Evolutionary conservation across 2,329 filamentous ascomycete species (phyloP).

Genomic region (Paraphaeosphaeria minitans): DNA sequence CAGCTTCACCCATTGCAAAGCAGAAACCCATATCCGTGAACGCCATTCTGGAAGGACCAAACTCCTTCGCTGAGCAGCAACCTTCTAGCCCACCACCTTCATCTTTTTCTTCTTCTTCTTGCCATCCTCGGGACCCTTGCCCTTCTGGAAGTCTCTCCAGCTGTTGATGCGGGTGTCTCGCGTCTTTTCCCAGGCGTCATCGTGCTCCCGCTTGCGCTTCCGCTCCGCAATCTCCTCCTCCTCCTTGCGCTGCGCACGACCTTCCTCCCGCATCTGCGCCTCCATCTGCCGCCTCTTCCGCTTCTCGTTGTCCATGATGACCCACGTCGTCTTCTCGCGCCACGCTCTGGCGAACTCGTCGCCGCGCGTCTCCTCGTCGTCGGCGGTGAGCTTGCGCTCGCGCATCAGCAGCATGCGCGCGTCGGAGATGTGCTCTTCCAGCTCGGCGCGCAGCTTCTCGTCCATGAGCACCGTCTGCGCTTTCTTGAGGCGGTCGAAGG

Average conservation of each 20-base stretch:
- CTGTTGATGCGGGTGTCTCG: slow-evolving; percentile 89
- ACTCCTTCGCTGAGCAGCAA: not conserved
- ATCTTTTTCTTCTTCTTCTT: slow-evolving; percentile 58
- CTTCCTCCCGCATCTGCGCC: slow-evolving; percentile 96
- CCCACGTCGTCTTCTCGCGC: slow-evolving; percentile 86
- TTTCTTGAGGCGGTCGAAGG: slow-evolving; percentile 95
- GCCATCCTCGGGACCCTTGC: slow-evolving; percentile 52
- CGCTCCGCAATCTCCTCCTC: slow-evolving; percentile 78
- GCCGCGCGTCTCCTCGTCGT: slow-evolving; percentile 85
- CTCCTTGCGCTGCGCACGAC: slow-evolving; percentile 80
- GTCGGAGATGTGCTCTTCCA: slow-evolving; percentile 96
- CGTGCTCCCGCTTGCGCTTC: slow-evolving; percentile 75
- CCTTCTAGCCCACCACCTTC: slow-evolving; percentile 55
- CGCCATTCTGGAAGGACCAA: not conserved
- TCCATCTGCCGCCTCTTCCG: slow-evolving; percentile 83
- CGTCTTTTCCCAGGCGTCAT: slow-evolving; percentile 93
- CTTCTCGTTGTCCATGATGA: slow-evolving; percentile 91
- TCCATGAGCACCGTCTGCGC: slow-evolving; percentile 90
- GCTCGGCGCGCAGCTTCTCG: slow-evolving; percentile 82
- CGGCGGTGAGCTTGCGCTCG: slow-evolving; percentile 89
- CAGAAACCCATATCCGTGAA: slow-evolving; percentile 7
- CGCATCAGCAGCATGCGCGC: slow-evolving; percentile 93
- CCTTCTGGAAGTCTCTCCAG: slow-evolving; percentile 90
- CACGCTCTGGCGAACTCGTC: slow-evolving; percentile 82
- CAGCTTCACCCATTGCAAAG: not conserved